Conservation (phyloP, 2,329 filamentous ascomycete species). For the Coniochaeta pulveracea region DNA sequence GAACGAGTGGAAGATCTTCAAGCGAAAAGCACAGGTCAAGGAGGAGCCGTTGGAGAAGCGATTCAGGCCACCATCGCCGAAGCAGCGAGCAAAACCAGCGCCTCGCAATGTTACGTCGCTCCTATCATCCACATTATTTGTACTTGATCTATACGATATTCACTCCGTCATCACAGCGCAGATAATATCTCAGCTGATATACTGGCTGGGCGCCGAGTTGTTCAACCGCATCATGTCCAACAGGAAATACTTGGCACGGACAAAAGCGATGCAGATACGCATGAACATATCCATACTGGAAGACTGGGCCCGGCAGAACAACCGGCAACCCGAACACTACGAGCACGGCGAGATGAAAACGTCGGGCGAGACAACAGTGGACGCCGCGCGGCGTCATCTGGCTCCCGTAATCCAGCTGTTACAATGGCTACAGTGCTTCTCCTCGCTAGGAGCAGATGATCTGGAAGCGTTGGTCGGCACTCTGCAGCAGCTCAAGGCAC, state of each 20-base stretch:
- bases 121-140: conserved; percentile 89
- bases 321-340: conserved; percentile 88
- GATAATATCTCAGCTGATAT: conserved; percentile 83
- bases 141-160: conserved; percentile 96
- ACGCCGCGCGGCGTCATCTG: conserved; percentile 73
- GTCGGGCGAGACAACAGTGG: conserved; percentile 77
- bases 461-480: conserved; percentile 81
- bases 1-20: conserved; percentile 97
- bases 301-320: conserved; percentile 92
- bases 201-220: conserved; percentile 91
- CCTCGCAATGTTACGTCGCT: conserved; percentile 93
- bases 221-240: conserved; percentile 99
- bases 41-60: conserved; percentile 84
- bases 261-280: conserved; percentile 98
- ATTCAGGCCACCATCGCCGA: conserved; percentile 85
- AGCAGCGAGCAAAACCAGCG: conserved; percentile 81
- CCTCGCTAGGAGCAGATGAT: conserved; percentile 75
- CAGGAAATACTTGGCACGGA: conserved; percentile 83
- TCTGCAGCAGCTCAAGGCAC: conserved; percentile 72
- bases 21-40: conserved; percentile 80
- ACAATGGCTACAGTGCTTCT: conserved; percentile 97
- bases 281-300: conserved; percentile 96
- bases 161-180: conserved; percentile 94
- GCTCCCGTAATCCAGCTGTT: conserved; percentile 86
- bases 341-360: conserved; percentile 81